A percentile compares a stretch with the other conserved stretches of the same genome.
Evolutionary conservation across 768 basidiomycete genomes (phyloP).

Genomic region (Lentinus tigrinus): DNA sequence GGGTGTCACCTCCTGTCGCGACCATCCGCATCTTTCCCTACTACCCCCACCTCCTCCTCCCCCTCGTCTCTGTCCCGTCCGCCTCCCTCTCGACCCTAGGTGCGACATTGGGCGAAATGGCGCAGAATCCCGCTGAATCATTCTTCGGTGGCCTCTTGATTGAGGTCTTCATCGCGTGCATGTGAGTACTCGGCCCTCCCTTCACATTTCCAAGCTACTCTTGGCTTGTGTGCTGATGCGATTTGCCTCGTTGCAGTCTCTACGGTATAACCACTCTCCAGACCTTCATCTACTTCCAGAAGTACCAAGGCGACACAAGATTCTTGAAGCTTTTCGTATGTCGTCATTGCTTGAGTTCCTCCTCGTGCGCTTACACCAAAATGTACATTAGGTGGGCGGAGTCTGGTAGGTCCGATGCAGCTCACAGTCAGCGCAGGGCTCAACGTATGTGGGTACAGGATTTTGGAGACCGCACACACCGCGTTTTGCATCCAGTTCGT

Average conservation of each 20-base stretch:
- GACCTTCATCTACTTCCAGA: constrained; percentile 13
- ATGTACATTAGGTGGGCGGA: not conserved
- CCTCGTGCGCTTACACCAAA: not conserved
- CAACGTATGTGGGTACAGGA: not conserved
- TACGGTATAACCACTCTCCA: constrained; percentile 16
- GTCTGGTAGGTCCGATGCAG: not conserved
- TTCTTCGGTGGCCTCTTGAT: constrained; percentile 14
- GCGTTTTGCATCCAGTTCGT: not conserved
- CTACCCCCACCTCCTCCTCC: too few relatives aligned
- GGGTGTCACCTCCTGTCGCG: too few relatives aligned
- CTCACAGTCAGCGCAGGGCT: too few relatives aligned
- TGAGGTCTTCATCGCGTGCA: constrained; percentile 13
- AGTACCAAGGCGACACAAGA: not conserved
- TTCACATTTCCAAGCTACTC: not conserved
- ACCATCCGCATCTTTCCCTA: too few relatives aligned
- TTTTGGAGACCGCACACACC: not conserved
- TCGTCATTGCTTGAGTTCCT: too few relatives aligned
- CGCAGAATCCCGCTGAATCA: constrained; percentile 9
- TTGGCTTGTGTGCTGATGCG: not conserved
- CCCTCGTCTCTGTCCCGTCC: too few relatives aligned
- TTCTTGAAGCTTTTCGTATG: constrained; percentile 4
- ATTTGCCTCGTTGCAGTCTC: not conserved
- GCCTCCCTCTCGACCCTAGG: too few relatives aligned
- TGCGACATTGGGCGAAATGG: not conserved
- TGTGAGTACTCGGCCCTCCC: not conserved